Base-by-base conservation (phyloP, 495 filamentous ascomycete genomes). In the Podospora sp. region DNA sequence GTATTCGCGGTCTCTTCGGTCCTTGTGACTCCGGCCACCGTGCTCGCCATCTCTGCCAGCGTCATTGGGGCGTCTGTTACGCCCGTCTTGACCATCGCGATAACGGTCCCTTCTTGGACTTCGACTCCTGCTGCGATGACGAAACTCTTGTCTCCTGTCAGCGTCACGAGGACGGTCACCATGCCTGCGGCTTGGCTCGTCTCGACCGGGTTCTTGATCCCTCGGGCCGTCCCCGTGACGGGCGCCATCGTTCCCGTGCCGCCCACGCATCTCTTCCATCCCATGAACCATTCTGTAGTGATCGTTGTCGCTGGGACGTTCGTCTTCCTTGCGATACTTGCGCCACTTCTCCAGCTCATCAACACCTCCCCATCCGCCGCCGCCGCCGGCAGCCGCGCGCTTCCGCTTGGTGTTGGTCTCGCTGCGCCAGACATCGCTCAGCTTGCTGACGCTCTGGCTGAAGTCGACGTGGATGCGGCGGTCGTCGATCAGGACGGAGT, bases 391-490 rank as follows among this genome's bases (percentile, higher is more conserved):
- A 11, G 80, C 84, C 64, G 85, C 82, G 62, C 81, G 82, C 68
- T 85, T 85, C 33, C 95, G 85, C 80, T 96, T 97, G 14, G 84
- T 83, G 74, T 96, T 95, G n/a, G 93, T 96, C 40, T 90, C 87
- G 65, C 84, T 90, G 61, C 96, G 86, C 95, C 95, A 99, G 22
- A 87, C 88, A 62, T 97, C 91, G n/a, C 92, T 92, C 24, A 99
- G 75, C 75, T 91, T 92, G 36, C 91, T 94, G 75, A 95, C 95
- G 76, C 92, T 97, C 77, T 99, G 95, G 33, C 93, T 97, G 80
- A 99, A 99, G 76, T 99, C 95, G 59, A 99, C 96, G 76, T 98
- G 95, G 64, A 99, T 98, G 40, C 95, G 91, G 66, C 97, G 93
- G 73, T 99, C 95, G 70, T 99, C 95, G 73, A 98, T 98, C 65